These are phyloP conservation scores for Alternaria metachromatica DNA, from an alignment of 2,329 filamentous ascomycete species.

Conservation along the genomic window DNA sequence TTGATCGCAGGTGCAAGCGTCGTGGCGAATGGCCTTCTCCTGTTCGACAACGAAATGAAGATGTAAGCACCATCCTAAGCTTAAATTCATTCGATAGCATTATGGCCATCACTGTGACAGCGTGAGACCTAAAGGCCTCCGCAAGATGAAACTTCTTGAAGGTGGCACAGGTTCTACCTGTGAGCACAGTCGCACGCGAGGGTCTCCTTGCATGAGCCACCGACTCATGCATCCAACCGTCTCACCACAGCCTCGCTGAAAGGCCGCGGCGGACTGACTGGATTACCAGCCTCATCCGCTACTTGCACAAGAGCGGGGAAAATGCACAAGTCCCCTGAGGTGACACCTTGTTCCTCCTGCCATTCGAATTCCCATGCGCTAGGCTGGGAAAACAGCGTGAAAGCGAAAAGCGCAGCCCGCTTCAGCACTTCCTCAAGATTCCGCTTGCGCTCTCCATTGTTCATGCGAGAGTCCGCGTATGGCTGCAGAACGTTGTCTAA, in stretches of 20 bases:
- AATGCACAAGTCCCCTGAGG: conserved; percentile 40
- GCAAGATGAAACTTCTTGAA: neutral
- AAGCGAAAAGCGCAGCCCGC: conserved; percentile 43
- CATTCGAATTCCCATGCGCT: conserved; percentile 45
- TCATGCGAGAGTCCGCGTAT: conserved; percentile 34
- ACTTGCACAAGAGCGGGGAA: conserved; percentile 47
- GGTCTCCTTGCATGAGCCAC: neutral
- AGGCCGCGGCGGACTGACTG: conserved; percentile 32
- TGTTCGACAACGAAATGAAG: neutral
- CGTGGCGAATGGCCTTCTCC: neutral
- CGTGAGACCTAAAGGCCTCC: rapidly evolving
- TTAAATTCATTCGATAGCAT: neutral
- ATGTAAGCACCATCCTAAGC: neutral
- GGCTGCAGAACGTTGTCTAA: conserved; percentile 39
- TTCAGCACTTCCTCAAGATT: conserved; percentile 48
- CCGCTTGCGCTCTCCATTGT: conserved; percentile 33
- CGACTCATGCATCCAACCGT: conserved; percentile 28
- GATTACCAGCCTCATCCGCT: conserved; percentile 36
- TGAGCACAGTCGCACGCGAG: neutral
- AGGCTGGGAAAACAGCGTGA: conserved; percentile 46
- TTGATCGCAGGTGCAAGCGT: neutral
- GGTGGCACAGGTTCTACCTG: neutral
- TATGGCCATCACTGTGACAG: neutral
- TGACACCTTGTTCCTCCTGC: conserved; percentile 29
- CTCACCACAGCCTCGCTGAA: conserved; percentile 41